Conservation (phyloP, 2,329 filamentous ascomycete species). For the Penicillium sp. region DNA sequence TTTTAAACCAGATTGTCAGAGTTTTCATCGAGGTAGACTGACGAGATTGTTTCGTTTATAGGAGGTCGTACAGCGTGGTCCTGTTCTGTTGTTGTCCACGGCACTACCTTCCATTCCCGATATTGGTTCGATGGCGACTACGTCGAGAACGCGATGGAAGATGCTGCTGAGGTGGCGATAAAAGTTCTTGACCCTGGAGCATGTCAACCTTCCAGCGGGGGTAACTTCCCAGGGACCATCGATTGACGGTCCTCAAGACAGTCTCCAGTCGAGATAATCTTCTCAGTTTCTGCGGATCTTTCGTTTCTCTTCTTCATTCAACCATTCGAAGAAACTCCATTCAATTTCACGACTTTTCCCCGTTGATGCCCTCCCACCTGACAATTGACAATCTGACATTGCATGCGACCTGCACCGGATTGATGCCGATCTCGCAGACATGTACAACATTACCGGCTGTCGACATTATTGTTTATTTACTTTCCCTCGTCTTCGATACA, state of each 20-base stretch:
- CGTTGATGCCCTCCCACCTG: background rate
- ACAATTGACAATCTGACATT: constrained; percentile 14
- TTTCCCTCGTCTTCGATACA: background rate
- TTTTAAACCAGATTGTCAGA: constrained; percentile 33
- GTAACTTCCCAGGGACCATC: constrained; percentile 14
- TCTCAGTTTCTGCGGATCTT: background rate
- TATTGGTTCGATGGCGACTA: constrained; percentile 93
- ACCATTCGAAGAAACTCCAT: background rate
- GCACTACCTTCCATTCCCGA: constrained; percentile 69
- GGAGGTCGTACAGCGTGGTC: constrained; percentile 93
- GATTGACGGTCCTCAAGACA: constrained; percentile 5
- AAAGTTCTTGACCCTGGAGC: constrained; percentile 34
- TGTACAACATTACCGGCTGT: constrained; percentile 30
- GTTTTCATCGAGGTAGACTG: constrained; percentile 27
- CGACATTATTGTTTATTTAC: constrained; percentile 20
- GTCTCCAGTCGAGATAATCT: constrained; percentile 12
- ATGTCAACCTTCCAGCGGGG: constrained; percentile 6
- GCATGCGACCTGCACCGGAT: constrained; percentile 27
- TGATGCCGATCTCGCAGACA: constrained; percentile 30
- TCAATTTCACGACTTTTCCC: background rate
- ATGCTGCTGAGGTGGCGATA: constrained; percentile 81
- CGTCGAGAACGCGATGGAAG: constrained; percentile 85
- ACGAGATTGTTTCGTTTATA: constrained; percentile 44
- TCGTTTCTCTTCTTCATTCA: constrained; percentile 1
- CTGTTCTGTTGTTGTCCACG: constrained; percentile 74